Base-by-base conservation (phyloP, 75 land plant species). In the Cunninghamia lanceolata region DNA sequence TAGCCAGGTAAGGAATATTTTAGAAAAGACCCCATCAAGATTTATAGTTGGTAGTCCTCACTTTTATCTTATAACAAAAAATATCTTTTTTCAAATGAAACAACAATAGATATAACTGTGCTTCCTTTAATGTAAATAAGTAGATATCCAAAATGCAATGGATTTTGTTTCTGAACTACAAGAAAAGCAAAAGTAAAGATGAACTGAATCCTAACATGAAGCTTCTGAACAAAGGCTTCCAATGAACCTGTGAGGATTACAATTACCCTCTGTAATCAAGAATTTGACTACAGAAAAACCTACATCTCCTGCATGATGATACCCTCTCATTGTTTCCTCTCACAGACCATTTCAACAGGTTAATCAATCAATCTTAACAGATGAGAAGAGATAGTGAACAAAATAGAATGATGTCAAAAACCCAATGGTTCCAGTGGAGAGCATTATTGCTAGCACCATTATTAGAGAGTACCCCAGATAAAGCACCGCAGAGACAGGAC, bases 401-500 rank as follows among this genome's bases (percentile, higher is more conserved):
- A 96, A 96, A 87, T 92, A 94, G 91, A 96, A 96, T 16, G 96
- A 93, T 35, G 89, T 89, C 47, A 96, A 87, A 91, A 96, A 95
- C 13, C 98, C 98, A 79, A 96, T 88, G 38, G 96, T 92, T 75
- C 95, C 95, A 1, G 96, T 96, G 0, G 95, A 86, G 16, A 96
- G 88, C 96, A 96, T 92, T 82, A 96, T 90, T 25, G 96, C 98
- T 39, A 92, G n/a, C n/a, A 89, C 96, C 92, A 94, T 96, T 85
- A 96, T 85, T 54, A 96, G 86, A 14, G 93, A 91, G 82, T 95
- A 95, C 7, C 96, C 98, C 13, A 95, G 85, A 86, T 96, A 96
- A 32, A 96, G 94, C 10, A 88, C 86, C 0, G 99, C 96, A 34
- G 97, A 95, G 36, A 96, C 95, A 4, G 98, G 96, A 15, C 98